A percentile compares a stretch with the other conserved stretches of the same genome.
These are phyloP conservation scores for Neoboletus magnificus DNA, from an alignment of 768 basidiomycete species.

Conservation along the genomic window DNA sequence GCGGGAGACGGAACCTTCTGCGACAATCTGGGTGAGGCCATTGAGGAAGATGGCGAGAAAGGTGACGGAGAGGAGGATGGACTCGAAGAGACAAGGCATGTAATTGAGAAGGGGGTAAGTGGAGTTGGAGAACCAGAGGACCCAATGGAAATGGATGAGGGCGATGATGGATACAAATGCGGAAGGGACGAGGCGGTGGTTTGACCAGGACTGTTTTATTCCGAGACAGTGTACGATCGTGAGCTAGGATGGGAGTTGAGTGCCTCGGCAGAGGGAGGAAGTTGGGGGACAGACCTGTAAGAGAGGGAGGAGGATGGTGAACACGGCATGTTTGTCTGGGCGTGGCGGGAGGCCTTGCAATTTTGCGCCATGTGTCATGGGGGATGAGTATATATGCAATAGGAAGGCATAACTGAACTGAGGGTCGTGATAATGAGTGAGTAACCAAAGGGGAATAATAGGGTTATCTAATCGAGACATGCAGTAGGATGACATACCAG, in stretches of 20 bases:
- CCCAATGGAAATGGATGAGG: slow-evolving; percentile 64
- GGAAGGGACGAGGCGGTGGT: slow-evolving; percentile 70
- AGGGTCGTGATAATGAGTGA: neutral
- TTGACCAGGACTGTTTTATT: slow-evolving; percentile 58
- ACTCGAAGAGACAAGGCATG: slow-evolving; percentile 70
- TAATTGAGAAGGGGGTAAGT: slow-evolving; percentile 72
- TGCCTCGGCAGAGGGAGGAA: neutral
- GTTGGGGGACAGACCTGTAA: slow-evolving; percentile 52
- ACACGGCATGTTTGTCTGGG: slow-evolving; percentile 70
- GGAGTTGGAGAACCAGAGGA: slow-evolving; percentile 46
- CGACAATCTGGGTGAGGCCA: slow-evolving; percentile 59
- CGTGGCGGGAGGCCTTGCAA: slow-evolving; percentile 48
- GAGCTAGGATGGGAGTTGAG: slow-evolving; percentile 38
- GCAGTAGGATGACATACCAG: slow-evolving; percentile 46
- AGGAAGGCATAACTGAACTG: slow-evolving; percentile 78
- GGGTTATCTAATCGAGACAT: neutral
- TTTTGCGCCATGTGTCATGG: slow-evolving; percentile 49
- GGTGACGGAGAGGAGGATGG: slow-evolving; percentile 54
- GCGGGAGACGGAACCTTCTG: slow-evolving; percentile 55
- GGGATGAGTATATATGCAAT: slow-evolving; percentile 69
- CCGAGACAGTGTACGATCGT: slow-evolving; percentile 63
- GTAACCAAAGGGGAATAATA: neutral
- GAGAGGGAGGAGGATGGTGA: slow-evolving; percentile 70
- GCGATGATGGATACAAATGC: slow-evolving; percentile 56
- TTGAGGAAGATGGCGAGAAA: slow-evolving; percentile 60